These are phyloP conservation scores for Fusarium subtropicale DNA, from an alignment of 2,329 filamentous ascomycete genomes.

Conservation along the genomic window DNA sequence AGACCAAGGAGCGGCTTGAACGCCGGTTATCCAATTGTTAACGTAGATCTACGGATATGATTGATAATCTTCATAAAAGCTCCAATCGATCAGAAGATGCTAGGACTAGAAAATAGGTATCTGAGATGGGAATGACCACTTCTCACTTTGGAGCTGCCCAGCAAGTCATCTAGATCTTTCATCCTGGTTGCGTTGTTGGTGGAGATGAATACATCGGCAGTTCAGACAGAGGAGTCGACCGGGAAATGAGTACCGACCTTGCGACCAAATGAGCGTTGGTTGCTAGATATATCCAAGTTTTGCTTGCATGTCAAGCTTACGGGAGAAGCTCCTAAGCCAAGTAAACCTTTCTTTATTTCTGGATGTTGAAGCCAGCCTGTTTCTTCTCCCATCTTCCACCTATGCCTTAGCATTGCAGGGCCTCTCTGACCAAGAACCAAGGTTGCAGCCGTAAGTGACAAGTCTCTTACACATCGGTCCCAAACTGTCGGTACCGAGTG, in stretches of 20 bases:
- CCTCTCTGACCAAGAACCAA: slow-evolving; percentile 17
- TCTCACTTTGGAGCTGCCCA: neutral
- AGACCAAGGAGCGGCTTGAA: slow-evolving; percentile 35
- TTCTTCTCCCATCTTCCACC: neutral
- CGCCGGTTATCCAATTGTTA: slow-evolving; percentile 18
- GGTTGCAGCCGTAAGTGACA: slow-evolving; percentile 32
- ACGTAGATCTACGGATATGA: neutral
- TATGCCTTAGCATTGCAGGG: slow-evolving; percentile 30
- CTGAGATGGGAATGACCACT: neutral
- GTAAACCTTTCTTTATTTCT: neutral
- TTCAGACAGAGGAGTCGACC: slow-evolving; percentile 11
- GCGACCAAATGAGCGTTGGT: neutral
- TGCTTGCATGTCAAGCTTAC: neutral
- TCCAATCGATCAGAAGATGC: neutral
- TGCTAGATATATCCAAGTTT: neutral
- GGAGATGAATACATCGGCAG: slow-evolving; percentile 33
- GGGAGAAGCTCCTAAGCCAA: neutral
- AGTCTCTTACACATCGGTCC: slow-evolving; percentile 45
- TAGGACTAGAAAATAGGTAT: too few species aligned
- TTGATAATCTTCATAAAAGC: neutral
- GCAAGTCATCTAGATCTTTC: neutral
- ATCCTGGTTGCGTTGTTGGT: slow-evolving; percentile 18
- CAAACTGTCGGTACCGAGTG: slow-evolving; percentile 42
- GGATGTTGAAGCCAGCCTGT: neutral
- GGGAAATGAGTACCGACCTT: slow-evolving; percentile 2